Evolutionary conservation across 768 basidiomycete species (phyloP), one percentile per base, ranked within the genome.

Genomic region (Antrodiella citrinella): DNA sequence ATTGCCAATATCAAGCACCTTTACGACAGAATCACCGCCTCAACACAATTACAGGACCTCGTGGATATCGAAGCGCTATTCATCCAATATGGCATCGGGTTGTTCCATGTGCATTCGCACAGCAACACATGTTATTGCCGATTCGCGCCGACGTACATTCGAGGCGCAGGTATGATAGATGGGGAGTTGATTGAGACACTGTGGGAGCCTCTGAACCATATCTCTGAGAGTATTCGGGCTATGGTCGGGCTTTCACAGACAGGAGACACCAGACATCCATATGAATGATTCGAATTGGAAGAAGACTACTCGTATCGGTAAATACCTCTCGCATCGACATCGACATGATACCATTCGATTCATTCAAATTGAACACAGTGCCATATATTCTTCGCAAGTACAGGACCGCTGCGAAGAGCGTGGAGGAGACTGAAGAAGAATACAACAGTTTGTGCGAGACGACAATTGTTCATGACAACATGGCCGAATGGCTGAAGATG

Each of bases 231-330:
- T 5, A 59, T 61, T 0, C 40, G 62, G 0, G 56, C 54, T 0
- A 66, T 67, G 51, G 48, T 12, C 50, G 2, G 21, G n/a, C n/a
- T n/a, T 44, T 3, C 47, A 57, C 25, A 4, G 57, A 0, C 49
- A 59, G 2, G 68, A 71, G 45, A 35, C 63, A 0, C 42, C 65
- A 7, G 60, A 70, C 44, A 61, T 64, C 23, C 54, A 62, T 41
- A 67, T 68, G 65, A 52, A 53, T 9, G 64, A 70, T 24, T 64
- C 56, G 0, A 69, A 70, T 43, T 68, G 60, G 58, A 66, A 66
- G 24, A 70, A 68, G 30, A n/a, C n/a, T n/a, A n/a, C n/a, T n/a
- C n/a, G n/a, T n/a, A n/a, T n/a, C n/a, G n/a, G n/a, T n/a, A n/a
- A n/a, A n/a, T n/a, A n/a, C n/a, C n/a, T n/a, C n/a, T n/a, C n/a